These are phyloP conservation scores for Mercurialis annua DNA, from an alignment of 345 rosid species.

Conservation along the genomic window DNA sequence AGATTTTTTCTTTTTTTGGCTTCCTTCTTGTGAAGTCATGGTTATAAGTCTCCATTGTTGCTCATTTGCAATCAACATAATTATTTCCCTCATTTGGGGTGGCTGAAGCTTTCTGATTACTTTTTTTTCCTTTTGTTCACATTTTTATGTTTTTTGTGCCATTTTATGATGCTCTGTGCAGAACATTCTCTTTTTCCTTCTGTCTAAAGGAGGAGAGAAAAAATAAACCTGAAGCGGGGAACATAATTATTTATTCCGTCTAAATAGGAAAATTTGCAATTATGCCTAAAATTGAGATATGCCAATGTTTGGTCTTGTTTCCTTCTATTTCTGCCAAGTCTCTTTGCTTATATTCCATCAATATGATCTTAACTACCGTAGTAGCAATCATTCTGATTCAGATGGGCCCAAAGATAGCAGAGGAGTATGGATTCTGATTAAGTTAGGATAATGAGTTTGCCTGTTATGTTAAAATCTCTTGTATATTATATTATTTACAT, in stretches of 20 bases:
- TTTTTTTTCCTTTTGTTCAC: neutral
- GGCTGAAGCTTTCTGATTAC: neutral
- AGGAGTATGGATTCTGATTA: too few relatives aligned
- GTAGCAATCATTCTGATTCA: too few relatives aligned
- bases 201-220: neutral
- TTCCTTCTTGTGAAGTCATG: too few relatives aligned
- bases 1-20: neutral
- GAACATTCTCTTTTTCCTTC: neutral
- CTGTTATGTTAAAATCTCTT: too few relatives aligned
- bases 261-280: neutral
- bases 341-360: neutral
- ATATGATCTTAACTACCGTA: neutral
- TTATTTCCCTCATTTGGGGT: neutral
- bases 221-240: neutral
- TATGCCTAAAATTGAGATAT: neutral
- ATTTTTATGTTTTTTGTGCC: neutral
- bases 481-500: too few relatives aligned
- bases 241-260: neutral
- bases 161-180: neutral
- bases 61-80: neutral
- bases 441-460: too few relatives aligned
- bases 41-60: neutral
- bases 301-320: neutral
- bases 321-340: neutral
- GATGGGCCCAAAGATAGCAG: too few relatives aligned